These are phyloP conservation scores for Iberis pinnata DNA, from an alignment of 345 rosid genomes.

Conservation along the genomic window DNA sequence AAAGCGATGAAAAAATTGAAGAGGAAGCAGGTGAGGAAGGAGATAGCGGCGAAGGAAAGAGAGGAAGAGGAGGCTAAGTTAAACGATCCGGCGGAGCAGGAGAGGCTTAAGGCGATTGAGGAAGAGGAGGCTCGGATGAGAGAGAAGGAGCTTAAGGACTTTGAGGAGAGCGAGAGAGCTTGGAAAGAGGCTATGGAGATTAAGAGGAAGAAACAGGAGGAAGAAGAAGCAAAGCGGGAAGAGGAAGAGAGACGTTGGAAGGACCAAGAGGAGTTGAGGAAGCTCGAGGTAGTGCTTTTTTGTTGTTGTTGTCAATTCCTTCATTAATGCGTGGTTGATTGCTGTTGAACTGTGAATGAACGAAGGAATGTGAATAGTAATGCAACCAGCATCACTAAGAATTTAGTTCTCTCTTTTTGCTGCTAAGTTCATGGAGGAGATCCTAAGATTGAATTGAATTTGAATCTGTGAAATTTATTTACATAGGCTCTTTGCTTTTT, in stretches of 20 bases:
- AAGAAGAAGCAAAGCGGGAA: conserved; percentile 39
- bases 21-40: conserved; percentile 69
- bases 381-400: not conserved
- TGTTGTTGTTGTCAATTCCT: not conserved
- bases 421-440: not conserved
- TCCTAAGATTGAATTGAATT: not conserved
- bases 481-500: conserved; percentile 6
- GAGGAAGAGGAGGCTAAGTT: conserved; percentile 47
- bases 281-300: conserved; percentile 32
- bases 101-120: conserved; percentile 42
- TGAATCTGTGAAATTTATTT: not conserved
- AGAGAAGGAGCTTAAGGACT: conserved; percentile 59
- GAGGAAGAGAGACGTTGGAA: conserved; percentile 38
- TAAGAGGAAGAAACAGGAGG: conserved; percentile 47
- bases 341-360: too few species aligned
- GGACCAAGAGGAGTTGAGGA: conserved; percentile 32
- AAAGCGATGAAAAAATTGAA: conserved; percentile 73
- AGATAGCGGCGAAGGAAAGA: conserved; percentile 60
- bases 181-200: conserved; percentile 62
- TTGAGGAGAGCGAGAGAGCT: conserved; percentile 67
- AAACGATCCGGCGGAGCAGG: conserved; percentile 66
- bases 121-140: conserved; percentile 52
- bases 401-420: not conserved
- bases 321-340: too few species aligned
- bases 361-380: too few species aligned